phyloP scores from a whole-genome alignment of 108 stramenopile species.

The Fragilaria radians region DNA sequence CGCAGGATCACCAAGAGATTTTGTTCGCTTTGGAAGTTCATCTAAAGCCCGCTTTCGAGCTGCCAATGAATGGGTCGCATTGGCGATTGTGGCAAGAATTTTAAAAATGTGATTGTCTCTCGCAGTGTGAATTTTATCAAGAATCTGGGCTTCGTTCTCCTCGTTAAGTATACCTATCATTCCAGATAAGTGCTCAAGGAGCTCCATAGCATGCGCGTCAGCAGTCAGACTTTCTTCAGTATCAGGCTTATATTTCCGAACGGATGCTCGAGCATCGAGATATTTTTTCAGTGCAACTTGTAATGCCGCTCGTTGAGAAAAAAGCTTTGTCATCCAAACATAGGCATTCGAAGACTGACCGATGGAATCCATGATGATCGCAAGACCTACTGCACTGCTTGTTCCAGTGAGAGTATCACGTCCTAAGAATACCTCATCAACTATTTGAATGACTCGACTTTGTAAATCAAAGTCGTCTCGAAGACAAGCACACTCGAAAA shows the following conservation, averaged over 20 bases:
- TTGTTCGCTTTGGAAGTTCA: slow-evolving; percentile 73
- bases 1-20: slow-evolving; percentile 42
- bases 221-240: slow-evolving; percentile 59
- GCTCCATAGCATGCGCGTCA: slow-evolving; percentile 66
- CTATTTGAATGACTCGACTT: slow-evolving; percentile 56
- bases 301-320: slow-evolving; percentile 39
- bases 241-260: slow-evolving; percentile 33
- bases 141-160: slow-evolving; percentile 15
- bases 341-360: slow-evolving; percentile 30
- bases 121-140: slow-evolving; percentile 58
- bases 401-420: slow-evolving; percentile 41
- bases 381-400: slow-evolving; percentile 65
- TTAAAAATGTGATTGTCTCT: slow-evolving; percentile 83
- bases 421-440: slow-evolving; percentile 53
- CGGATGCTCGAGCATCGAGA: slow-evolving; percentile 48
- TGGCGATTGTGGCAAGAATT: slow-evolving; percentile 59
- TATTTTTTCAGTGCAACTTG: slow-evolving; percentile 49
- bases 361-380: slow-evolving; percentile 57
- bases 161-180: slow-evolving; percentile 23
- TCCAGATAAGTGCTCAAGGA: slow-evolving; percentile 44
- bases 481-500: slow-evolving; percentile 59
- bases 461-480: slow-evolving; percentile 69
- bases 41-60: slow-evolving; percentile 67
- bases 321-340: slow-evolving; percentile 47
- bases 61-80: slow-evolving; percentile 46